Evolutionary conservation across 768 basidiomycete species (phyloP), one percentile per base, ranked within the genome.

Genomic region (Macrocybe gigantea): DNA sequence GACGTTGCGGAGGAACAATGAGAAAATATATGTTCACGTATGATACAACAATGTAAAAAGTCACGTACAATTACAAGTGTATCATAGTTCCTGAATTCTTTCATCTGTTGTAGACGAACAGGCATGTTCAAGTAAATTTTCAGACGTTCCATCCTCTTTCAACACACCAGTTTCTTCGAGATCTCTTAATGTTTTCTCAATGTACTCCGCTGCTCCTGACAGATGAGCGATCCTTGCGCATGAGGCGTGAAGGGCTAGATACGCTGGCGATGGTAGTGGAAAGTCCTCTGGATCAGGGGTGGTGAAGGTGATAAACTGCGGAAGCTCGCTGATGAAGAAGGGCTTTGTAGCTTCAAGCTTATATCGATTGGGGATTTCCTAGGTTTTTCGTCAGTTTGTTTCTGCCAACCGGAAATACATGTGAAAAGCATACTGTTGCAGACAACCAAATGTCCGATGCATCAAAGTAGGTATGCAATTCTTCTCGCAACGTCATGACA

Each of bases 171-270:
- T 55, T 32, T 46, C 53, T 40, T 60, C 56, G 35, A 62, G 42
- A 46, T 67, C 62, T 22, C 50, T 34, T 10, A 54, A 41, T 13
- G 68, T 35, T 33, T 51, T 60, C 33, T 64, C 60, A 29, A 73
- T 65, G 37, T 62, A 64, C 38, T 59, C 60, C 5, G 56, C 61
- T 2, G 67, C 72, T 32, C 72, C 70, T 3, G 70, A 72, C 32
- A 71, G 57, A 52, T 67, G 62, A 31, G 68, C 66, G 2, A 71
- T 62, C 44, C 64, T 60, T 12, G 71, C 67, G 46, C 68, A 72
- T 15, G 65, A 61, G n/a, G 70, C 70, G 45, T 72, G 72, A 38
- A 74, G 55, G 5, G 52, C 51, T 29, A 72, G 60, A 48, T 67
- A 66, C 9, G 35, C 41, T 12, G 59, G 55, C 34, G 56, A 59